These are phyloP conservation scores for Tricholoma terreum DNA, from an alignment of 768 basidiomycete genomes.

Conservation along the genomic window DNA sequence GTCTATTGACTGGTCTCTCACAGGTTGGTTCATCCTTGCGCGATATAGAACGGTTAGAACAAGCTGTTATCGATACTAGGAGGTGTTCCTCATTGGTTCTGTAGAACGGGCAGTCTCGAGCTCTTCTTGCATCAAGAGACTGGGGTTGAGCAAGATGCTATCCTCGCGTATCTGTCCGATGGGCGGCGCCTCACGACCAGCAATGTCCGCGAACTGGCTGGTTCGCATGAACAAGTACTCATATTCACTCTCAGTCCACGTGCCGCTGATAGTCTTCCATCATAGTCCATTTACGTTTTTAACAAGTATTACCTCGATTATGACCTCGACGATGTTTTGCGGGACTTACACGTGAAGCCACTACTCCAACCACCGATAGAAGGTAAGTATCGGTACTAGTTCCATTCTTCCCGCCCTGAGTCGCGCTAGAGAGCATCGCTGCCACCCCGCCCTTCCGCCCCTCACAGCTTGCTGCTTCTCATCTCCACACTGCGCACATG, in stretches of 20 bases:
- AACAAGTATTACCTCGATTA: slow-evolving; percentile 78
- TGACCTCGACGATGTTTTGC: slow-evolving; percentile 62
- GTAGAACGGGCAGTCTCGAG: slow-evolving; percentile 67
- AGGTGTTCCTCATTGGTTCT: slow-evolving; percentile 7
- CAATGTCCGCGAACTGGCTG: slow-evolving; percentile 75
- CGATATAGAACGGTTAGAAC: slow-evolving; percentile 70
- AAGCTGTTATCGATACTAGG: background rate
- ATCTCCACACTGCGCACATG: slow-evolving; percentile 57
- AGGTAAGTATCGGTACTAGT: slow-evolving; percentile 39
- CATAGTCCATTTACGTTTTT: slow-evolving; percentile 73
- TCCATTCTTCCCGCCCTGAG: background rate
- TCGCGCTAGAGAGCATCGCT: slow-evolving; percentile 48
- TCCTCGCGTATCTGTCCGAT: slow-evolving; percentile 78
- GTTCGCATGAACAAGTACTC: slow-evolving; percentile 68
- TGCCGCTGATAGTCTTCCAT: slow-evolving; percentile 2
- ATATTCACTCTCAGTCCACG: background rate
- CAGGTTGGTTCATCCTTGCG: slow-evolving; percentile 65
- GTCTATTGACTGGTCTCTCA: background rate
- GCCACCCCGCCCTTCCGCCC: slow-evolving; percentile 73
- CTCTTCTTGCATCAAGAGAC: slow-evolving; percentile 68
- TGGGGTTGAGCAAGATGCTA: slow-evolving; percentile 64
- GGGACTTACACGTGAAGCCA: slow-evolving; percentile 58
- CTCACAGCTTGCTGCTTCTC: slow-evolving; percentile 63
- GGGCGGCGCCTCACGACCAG: slow-evolving; percentile 67
- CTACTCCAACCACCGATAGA: slow-evolving; percentile 69